Base-by-base conservation (phyloP, 2,329 filamentous ascomycete genomes). In the Xylariales sp. region DNA sequence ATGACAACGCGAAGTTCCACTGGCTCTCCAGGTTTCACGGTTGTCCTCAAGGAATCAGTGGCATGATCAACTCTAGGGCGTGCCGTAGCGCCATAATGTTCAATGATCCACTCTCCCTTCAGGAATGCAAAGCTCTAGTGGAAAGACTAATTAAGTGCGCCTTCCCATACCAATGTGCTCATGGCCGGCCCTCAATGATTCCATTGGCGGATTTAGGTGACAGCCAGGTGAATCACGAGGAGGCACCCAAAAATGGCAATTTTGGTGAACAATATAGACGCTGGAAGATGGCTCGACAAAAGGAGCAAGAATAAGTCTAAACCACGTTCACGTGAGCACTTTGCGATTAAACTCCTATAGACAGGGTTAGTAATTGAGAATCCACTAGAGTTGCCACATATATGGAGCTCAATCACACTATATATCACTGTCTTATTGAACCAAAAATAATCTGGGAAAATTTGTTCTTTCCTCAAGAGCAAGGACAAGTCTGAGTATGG, bases 11-110 rank as follows among this genome's bases (percentile, higher is more conserved):
- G 4, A 44, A 45, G 10, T 40, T 51, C 4, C 53, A 56, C 11
- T 89, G 84, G 83, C 63, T 85, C 1, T 61, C 70, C 2, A 67
- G 67, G 5, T 77, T 95, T 28, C 75, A 79, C 20, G 71, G 71
- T 3, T 94, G 87, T 49, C 90, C 91, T 0, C 68, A 73, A 18
- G 83, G 84, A 0, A 79, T 97, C 11, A 51, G 94, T 4, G 85
- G 94, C 20, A 62, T 91, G 54, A 63, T 91, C 5, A 83, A 88
- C 52, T 89, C 85, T 1, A 74, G 84, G 39, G 79, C 87, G 2
- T 93, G 87, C 52, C 72, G 85, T 37, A 87, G 84, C 24, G 85
- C 88, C 3, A 81, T 93, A 55, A 91, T 90, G 85, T 94, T 94
- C 61, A 91, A 91, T 49, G 88, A 94, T 51, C 54, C 63, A 5